A percentile compares a stretch with the other conserved stretches of the same genome.
Evolutionary conservation across 2,329 filamentous ascomycete genomes (phyloP).

Genomic region (Fusarium xyrophilum): DNA sequence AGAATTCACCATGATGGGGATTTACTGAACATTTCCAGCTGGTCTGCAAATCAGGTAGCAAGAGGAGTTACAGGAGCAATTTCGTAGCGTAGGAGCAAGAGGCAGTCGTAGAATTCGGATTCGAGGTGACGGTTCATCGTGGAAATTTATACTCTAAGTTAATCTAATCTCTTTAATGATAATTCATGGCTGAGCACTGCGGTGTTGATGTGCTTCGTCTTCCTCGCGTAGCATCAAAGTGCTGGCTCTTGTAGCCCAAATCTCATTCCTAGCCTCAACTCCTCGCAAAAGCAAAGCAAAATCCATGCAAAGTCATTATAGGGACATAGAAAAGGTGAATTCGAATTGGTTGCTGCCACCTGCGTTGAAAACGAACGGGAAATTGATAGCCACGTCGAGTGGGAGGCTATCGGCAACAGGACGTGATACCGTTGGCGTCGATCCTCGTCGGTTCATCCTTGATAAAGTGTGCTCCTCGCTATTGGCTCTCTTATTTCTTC

Average conservation of each 20-base stretch:
- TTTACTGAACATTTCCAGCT: conserved; percentile 13
- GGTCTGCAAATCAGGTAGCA: background rate
- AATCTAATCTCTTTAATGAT: conserved; percentile 18
- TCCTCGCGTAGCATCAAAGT: background rate
- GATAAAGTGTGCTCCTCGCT: conserved; percentile 36
- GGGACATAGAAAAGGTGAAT: conserved; percentile 38
- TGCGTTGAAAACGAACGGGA: conserved; percentile 39
- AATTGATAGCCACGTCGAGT: background rate
- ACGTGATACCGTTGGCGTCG: background rate
- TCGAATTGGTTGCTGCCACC: conserved; percentile 30
- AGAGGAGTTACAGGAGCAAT: background rate
- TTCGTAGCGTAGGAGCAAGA: background rate
- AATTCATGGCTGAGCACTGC: background rate
- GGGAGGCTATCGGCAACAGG: background rate
- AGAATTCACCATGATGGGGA: conserved; percentile 37
- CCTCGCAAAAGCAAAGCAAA: conserved; percentile 5
- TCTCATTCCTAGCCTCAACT: conserved; percentile 8
- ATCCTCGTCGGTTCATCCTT: conserved; percentile 28
- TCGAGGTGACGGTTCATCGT: background rate
- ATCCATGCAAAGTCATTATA: conserved; percentile 8
- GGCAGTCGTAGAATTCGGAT: background rate
- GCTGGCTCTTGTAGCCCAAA: background rate
- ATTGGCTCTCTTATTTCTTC: conserved; percentile 39
- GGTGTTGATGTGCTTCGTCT: background rate
- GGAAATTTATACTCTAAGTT: conserved; percentile 31